Base-by-base conservation (phyloP, 345 rosid genomes). In the Citropsis articulata region DNA sequence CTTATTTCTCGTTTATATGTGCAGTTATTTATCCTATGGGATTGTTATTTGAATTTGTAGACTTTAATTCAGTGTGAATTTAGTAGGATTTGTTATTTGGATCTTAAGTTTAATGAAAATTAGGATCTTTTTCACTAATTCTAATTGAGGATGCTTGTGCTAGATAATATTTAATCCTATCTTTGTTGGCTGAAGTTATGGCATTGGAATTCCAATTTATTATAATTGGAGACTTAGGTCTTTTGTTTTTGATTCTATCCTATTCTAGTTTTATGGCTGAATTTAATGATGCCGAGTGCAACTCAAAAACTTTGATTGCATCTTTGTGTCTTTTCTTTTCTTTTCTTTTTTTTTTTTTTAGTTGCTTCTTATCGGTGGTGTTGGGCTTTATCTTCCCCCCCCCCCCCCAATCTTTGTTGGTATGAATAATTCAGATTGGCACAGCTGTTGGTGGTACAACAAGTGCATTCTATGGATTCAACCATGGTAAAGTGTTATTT, bases 401-500 rank as follows among this genome's bases (percentile, higher is more conserved):
- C n/a, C 9, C 0, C 9, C 40, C 0, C 40, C 7, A 90, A 42
- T 42, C 48, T 42, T 10, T 42, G 48, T 13, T 45, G 18, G 18
- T 4, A 13, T 45, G 18, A 45, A 13, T 45, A 13, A 45, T 13
- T 45, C 13, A 45, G 50, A 45, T 45, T 13, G 50, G 50, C 18
- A 45, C 50, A 45, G 50, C 50, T 45, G 50, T 45, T 45, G 50
- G 50, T 13, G 50, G 50, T 45, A 45, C 50, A 12, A 45, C 50
- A 45, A 45, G 50, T 45, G 50, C 50, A 45, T 45, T 45, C 50
- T 45, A 45, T 45, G 50, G 50, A 45, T 45, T 45, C 50, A 45
- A 45, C 75, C 91, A 86, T 60, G 97, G 94, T 92, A 87, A 22
- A 66, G 9, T 36, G 22, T 53, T 75, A 45, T 45, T 45, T 45